These are phyloP conservation scores for Trypanosoma rangeli DNA, from an alignment of 208 protist genomes.

Conservation along the genomic window DNA sequence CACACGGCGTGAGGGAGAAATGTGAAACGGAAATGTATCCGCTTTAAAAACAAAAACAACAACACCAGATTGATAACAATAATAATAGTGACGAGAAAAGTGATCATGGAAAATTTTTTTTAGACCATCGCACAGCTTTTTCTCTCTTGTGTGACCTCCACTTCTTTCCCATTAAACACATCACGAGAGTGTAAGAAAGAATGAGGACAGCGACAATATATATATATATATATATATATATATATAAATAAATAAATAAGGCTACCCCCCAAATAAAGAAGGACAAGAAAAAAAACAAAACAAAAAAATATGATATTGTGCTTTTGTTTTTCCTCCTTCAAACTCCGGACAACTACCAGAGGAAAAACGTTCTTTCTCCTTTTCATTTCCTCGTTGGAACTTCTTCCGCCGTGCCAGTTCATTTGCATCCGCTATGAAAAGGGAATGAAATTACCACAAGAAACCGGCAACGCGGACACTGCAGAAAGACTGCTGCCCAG, in stretches of 20 bases:
- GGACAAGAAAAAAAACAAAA: constrained; percentile 11
- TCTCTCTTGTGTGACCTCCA: background rate
- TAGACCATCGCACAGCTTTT: background rate
- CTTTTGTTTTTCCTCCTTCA: background rate
- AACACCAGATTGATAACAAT: background rate
- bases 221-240: constrained; percentile 18
- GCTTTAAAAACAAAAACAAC: constrained; percentile 11
- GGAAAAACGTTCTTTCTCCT: background rate
- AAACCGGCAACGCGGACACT: background rate
- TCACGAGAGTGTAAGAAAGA: background rate
- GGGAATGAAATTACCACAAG: background rate
- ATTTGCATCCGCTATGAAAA: background rate
- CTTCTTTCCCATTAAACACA: background rate
- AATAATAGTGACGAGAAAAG: background rate
- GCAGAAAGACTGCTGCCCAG: background rate
- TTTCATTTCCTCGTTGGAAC: no score
- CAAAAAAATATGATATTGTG: background rate
- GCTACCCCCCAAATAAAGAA: background rate
- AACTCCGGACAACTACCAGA: no score
- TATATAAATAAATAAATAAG: constrained; percentile 3
- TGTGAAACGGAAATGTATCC: no score
- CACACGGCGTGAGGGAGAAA: background rate
- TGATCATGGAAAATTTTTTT: background rate
- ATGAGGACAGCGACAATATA: background rate
- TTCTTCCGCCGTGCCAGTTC: background rate